These are phyloP conservation scores for Sclerotinia borealis DNA, from an alignment of 2,329 filamentous ascomycete species.

Conservation along the genomic window DNA sequence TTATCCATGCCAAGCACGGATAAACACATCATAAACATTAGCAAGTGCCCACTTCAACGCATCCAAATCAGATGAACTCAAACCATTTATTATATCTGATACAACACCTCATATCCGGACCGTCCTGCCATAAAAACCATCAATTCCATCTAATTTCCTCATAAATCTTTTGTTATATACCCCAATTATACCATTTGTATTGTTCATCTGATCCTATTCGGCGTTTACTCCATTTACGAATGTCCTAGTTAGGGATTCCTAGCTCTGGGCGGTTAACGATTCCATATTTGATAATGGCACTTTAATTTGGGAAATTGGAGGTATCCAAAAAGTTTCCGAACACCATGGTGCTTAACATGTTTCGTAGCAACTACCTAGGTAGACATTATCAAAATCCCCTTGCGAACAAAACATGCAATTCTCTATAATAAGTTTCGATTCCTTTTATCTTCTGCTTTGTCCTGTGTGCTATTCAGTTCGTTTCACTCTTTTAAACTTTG, in stretches of 20 bases:
- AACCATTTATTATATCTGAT: conserved; percentile 2
- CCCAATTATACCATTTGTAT: background rate
- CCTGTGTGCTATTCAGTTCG: conserved; percentile 12
- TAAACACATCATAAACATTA: conserved; percentile 2
- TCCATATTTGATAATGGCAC: background rate
- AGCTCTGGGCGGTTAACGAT: conserved; percentile 3
- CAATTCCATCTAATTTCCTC: conserved; percentile 3
- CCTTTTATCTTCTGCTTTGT: background rate
- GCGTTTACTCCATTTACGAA: background rate
- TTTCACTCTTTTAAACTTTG: conserved; percentile 11
- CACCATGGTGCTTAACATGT: background rate
- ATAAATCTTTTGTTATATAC: background rate
- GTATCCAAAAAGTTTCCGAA: background rate
- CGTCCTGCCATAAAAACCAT: conserved; percentile 12
- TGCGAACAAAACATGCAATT: background rate
- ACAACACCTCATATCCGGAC: conserved; percentile 12
- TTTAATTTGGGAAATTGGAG: conserved; percentile 14
- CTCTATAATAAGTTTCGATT: background rate
- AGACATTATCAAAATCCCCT: background rate
- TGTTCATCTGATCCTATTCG: conserved; percentile 2
- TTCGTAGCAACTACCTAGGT: background rate
- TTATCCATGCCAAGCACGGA: conserved; percentile 2
- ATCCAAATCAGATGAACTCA: conserved; percentile 7
- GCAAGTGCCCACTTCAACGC: background rate
- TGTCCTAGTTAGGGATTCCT: background rate